These are phyloP conservation scores for Cnidoscolus chayamansa DNA, from an alignment of 441 rosid species.

Conservation along the genomic window DNA sequence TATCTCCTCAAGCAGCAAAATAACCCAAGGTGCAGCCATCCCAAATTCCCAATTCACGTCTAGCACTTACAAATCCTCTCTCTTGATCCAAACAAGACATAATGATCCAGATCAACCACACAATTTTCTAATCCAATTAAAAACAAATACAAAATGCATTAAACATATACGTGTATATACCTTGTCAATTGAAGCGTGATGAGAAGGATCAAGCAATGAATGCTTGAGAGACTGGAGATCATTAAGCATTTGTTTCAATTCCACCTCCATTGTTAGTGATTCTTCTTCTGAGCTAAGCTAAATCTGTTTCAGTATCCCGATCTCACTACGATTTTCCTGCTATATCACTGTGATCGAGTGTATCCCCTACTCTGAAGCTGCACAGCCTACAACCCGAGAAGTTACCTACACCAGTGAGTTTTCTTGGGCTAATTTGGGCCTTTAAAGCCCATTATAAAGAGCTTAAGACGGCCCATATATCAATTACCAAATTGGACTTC, in stretches of 20 bases:
- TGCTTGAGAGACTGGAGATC: constrained; percentile 58
- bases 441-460: too few species aligned
- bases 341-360: background rate
- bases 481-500: too few species aligned
- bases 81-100: background rate
- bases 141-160: background rate
- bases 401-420: too few species aligned
- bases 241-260: constrained; percentile 54
- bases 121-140: background rate
- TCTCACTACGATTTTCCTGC: background rate
- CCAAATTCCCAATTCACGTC: background rate
- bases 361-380: too few species aligned
- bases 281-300: background rate
- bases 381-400: too few species aligned
- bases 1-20: background rate
- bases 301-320: background rate
- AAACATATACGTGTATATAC: constrained; percentile 19
- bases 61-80: background rate
- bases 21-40: background rate
- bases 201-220: constrained; percentile 54
- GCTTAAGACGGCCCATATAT: too few species aligned
- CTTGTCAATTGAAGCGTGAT: constrained; percentile 49
- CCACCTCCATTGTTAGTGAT: constrained; percentile 58
- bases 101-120: constrained; percentile 1
- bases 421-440: too few species aligned